These are phyloP conservation scores for Aspergillus neotritici DNA, from an alignment of 2,329 filamentous ascomycete genomes.

Conservation along the genomic window DNA sequence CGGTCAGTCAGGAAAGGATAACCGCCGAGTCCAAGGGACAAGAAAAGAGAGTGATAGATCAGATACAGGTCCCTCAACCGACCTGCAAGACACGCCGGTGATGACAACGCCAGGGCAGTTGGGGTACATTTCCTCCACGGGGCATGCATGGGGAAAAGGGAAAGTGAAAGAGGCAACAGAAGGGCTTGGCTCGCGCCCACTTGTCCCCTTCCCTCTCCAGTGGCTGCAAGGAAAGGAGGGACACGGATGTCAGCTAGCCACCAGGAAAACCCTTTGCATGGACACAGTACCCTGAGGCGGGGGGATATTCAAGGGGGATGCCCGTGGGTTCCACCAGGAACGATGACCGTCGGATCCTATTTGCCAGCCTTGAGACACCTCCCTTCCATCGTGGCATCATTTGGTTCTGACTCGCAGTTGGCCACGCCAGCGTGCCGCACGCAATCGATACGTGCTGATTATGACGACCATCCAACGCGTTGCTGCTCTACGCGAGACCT, in stretches of 20 bases:
- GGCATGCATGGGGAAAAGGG: background rate
- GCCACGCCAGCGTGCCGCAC: conserved; percentile 15
- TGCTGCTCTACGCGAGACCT: background rate
- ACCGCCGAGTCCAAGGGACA: background rate
- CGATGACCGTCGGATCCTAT: conserved; percentile 8
- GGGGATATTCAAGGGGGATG: background rate
- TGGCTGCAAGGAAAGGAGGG: conserved; percentile 1
- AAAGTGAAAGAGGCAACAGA: conserved; percentile 8
- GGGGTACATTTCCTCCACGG: conserved; percentile 7
- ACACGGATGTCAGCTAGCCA: conserved; percentile 5
- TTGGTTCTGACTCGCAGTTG: conserved; percentile 17
- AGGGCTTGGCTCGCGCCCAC: conserved; percentile 2
- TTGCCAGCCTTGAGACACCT: conserved; percentile 9
- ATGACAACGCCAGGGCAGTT: conserved; percentile 5
- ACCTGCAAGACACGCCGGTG: conserved; percentile 8
- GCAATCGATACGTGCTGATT: conserved; percentile 8
- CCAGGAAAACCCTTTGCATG: conserved; percentile 15
- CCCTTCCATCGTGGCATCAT: background rate
- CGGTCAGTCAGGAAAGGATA: background rate
- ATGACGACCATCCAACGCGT: conserved; percentile 7
- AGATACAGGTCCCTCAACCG: conserved; percentile 13
- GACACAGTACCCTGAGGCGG: too few species aligned
- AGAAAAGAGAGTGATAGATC: conserved; percentile 13
- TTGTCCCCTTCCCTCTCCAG: background rate
- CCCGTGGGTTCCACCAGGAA: conserved; percentile 14